Conservation (phyloP, 768 basidiomycete species). For the Boletus pseudopeckii region DNA sequence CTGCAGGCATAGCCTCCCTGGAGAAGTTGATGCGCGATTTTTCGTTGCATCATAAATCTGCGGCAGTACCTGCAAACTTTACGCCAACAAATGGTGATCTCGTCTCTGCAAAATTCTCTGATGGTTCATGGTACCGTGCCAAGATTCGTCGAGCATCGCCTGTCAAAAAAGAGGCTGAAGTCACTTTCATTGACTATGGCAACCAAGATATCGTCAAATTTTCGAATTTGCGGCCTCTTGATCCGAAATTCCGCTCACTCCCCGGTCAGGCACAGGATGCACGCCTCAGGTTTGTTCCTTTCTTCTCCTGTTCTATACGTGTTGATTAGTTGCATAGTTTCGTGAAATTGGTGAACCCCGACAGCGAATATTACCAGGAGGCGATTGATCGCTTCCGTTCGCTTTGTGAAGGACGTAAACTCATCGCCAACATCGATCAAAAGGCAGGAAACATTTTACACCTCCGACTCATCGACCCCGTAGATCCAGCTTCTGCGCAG, state of each 20-base stretch:
- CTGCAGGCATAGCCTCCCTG: conserved; percentile 79
- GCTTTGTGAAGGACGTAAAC: conserved; percentile 87
- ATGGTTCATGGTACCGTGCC: conserved; percentile 95
- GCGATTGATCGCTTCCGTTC: conserved; percentile 83
- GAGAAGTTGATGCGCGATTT: conserved; percentile 96
- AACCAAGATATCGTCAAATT: conserved; percentile 89
- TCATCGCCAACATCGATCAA: conserved; percentile 94
- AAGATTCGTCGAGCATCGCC: conserved; percentile 84
- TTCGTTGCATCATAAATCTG: conserved; percentile 75
- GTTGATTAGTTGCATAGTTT: conserved; percentile 51
- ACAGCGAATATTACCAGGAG: conserved; percentile 85
- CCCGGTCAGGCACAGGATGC: conserved; percentile 95
- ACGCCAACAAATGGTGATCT: conserved; percentile 82
- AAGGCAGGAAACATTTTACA: conserved; percentile 76
- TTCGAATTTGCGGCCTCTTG: conserved; percentile 82
- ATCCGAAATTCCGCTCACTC: conserved; percentile 83
- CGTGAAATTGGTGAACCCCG: conserved; percentile 72
- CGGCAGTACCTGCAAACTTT: conserved; percentile 63
- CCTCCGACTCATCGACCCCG: conserved; percentile 89
- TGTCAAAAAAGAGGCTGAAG: conserved; percentile 89
- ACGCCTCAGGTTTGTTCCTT: conserved; percentile 63
- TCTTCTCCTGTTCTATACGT: neutral
- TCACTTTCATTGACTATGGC: conserved; percentile 93
- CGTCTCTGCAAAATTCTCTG: conserved; percentile 92
- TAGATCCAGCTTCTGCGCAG: conserved; percentile 60